Evolutionary conservation across 306 rosid species (phyloP), one percentile per base, ranked within the genome.

Genomic region (Vigna trinervia): DNA sequence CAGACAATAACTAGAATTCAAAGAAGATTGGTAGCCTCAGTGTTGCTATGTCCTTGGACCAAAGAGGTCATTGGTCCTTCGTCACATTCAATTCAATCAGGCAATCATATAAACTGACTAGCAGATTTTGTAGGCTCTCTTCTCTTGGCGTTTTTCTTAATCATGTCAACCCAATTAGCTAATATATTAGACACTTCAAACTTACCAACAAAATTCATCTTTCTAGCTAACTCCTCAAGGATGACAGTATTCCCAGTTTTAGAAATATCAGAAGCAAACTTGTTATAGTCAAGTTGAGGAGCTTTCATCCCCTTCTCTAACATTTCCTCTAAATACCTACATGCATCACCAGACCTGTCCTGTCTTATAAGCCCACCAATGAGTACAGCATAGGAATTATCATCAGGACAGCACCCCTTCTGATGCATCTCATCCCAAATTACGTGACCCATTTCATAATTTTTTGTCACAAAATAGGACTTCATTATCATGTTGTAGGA

Each of bases 401-500:
- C 89, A 64, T 95, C 97, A 1, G 98, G 97, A 84, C 97, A 90
- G 64, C 85, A 89, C 13, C 99, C 92, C 48, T 82, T 89, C 50
- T 45, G 78, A 83, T 77, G 83, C 96, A 95, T 89, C 89, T 95
- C 92, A 7, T 83, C 87, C 97, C 99, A 95, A 71, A 84, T 71
- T 0, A 86, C 84, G 36, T 12, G 69, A 32, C 96, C 99, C 89
- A 84, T 87, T 52, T 89, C 92, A 48, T 90, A 89, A 82, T 90
- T 86, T 83, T 86, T 88, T 4, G 84, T 73, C 73, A 78, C 87
- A 72, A 88, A 90, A 80, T 85, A 92, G 70, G 99, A 90, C 47
- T 92, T 95, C 99, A 93, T 87, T 32, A 92, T 83, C 99, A 92
- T 95, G 86, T 87, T 89, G 80, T 86, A 95, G 23, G 97, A 89